Evolutionary conservation across 2,329 filamentous ascomycete species (phyloP), one percentile per base, ranked within the genome.

Genomic region (Ophioceras dolichostomum): DNA sequence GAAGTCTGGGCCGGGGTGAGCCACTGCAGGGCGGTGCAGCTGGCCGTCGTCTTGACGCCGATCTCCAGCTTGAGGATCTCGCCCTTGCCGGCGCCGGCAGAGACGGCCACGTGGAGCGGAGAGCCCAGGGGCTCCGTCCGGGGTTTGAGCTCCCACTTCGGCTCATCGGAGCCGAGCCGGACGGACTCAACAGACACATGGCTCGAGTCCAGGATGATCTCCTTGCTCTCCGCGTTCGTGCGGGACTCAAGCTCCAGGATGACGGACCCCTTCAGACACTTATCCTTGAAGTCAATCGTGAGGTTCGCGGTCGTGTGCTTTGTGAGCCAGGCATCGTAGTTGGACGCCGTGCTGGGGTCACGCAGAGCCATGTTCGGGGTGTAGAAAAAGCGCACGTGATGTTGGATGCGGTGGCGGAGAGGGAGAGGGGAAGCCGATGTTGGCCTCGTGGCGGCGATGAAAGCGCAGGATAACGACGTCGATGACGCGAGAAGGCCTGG

Each of bases 1-100:
- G 84, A 86, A 1, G 91, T 96, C 64, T 96, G 91, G 22, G 81
- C 82, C 2, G 87, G 86, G 1, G 83, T 88, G 58, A 98, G 72
- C 89, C 91, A 98, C 61, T 96, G 89, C 43, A 98, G 67, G 9
- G 89, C 89, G 10, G 88, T 94, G 59, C 89, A 95, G 50, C 83
- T 73, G 36, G 82, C 73, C 1, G 91, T 96, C 5, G 91, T 96
- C 47, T 83, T 70, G 21, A 95, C 59, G 18, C 72, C 65, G 43
- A 93, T 84, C 56, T 76, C 60, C 14, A 79, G 49, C 45, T 65
- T 62, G 42, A 79, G 55, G 18, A 67, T 49, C 17, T 66, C 57
- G 36, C 73, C 74, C 53, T 68, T 72, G 38, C 62, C 51, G 4
- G 64, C 65, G 26, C 72, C 73, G 5, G 62, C 58, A 10, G 74